Evolutionary conservation across 192 early-diverging fungal species (phyloP), one percentile per base, ranked within the genome.

Genomic region (Geranomyces variabilis): DNA sequence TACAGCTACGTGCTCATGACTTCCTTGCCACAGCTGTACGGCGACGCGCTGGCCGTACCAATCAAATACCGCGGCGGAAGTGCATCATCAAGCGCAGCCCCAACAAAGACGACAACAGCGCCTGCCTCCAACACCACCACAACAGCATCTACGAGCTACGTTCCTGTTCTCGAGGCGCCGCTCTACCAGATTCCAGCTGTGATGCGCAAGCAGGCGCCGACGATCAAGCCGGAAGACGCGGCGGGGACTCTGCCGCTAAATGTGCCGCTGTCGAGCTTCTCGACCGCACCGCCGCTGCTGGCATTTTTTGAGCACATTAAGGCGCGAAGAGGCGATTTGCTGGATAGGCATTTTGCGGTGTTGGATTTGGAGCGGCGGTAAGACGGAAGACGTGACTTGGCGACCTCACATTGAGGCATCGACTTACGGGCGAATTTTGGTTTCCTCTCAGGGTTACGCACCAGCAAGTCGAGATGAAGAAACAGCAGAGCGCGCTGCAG

Each of bases 1-100:
- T 90, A 91, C 66, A 89, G 88, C 29, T 70, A 91, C 15, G 51
- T 93, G 19, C 71, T 85, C 8, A 49, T 90, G 49, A 86, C 88
- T 9, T 78, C 81, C 0, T 79, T 84, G 15, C 79, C 75, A 46
- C 83, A 86, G 47, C 71, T 90, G 1, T 79, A 87, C 51, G 87
- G 88, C 1, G 55, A 71, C 57, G 57, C 73, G 44, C 68, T 75
- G 29, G 48, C 75, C 29, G 47, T 48, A 17, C 36, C 43, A 22
- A 28, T 55, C 22, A 49, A 22, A 1, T 48, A 55, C 28, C 51
- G 51, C 51, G 51, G 51, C n/a, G 24, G 51, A 6, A 17, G 17
- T 15, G 19, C 7, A 33, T 41, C 36, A 41, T 41, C 36, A 10
- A 0, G 17, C 29, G 36, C 3, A 8, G 19, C 49, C n/a, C n/a